These are phyloP conservation scores for Naganishia kalamii DNA, from an alignment of 768 basidiomycete species.

Conservation along the genomic window DNA sequence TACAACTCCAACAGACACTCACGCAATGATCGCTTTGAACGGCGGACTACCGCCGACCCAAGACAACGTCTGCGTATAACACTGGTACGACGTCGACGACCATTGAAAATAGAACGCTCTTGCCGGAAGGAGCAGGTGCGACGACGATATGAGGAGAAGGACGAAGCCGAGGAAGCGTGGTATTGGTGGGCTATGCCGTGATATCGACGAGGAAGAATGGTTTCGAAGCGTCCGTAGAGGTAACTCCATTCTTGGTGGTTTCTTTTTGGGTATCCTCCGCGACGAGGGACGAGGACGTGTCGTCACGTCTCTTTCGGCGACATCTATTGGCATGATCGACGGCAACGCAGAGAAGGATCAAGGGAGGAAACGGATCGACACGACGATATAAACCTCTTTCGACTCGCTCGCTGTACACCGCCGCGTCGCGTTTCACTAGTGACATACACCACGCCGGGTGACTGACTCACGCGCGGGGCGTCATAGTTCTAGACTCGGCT, in stretches of 20 bases:
- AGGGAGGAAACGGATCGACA: no score
- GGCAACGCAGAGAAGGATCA: no score
- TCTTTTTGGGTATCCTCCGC: no score
- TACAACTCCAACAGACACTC: background rate
- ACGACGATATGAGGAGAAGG: background rate
- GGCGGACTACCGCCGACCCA: slow-evolving; percentile 22
- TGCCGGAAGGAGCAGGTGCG: background rate
- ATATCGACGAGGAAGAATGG: no score
- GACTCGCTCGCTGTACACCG: no score
- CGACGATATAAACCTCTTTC: no score
- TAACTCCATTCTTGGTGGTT: no score
- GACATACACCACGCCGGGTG: no score
- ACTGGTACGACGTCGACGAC: slow-evolving; percentile 15
- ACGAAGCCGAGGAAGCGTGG: background rate
- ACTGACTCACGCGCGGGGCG: background rate
- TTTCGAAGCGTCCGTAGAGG: no score
- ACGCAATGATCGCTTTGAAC: slow-evolving; percentile 22
- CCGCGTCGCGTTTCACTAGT: no score
- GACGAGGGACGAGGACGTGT: no score
- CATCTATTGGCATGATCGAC: no score
- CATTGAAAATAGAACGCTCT: slow-evolving; percentile 18
- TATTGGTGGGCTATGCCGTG: background rate
- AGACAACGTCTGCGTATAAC: slow-evolving; percentile 17
- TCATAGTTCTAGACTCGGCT: slow-evolving; percentile 54
- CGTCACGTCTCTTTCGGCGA: background rate